These are phyloP conservation scores for Pavlovales sp. DNA, from an alignment of 208 protist species.

Conservation along the genomic window DNA sequence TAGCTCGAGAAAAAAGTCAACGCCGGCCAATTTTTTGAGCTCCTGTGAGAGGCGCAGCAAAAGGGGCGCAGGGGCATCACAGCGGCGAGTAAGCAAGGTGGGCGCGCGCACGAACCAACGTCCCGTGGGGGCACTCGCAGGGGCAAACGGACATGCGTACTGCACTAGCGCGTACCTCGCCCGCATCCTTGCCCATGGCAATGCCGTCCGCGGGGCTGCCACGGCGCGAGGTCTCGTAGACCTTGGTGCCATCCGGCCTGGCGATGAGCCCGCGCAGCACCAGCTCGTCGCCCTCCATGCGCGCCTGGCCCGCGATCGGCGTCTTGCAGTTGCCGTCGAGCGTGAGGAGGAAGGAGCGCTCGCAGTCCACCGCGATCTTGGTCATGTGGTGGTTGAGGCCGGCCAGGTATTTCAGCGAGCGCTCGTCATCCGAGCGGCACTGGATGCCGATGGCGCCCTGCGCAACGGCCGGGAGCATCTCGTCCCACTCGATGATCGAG, in stretches of 20 bases:
- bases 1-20: too few relatives aligned
- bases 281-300: constrained; percentile 23
- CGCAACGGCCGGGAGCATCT: constrained; percentile 41
- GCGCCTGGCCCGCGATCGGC: constrained; percentile 48
- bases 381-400: constrained; percentile 39
- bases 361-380: constrained; percentile 46
- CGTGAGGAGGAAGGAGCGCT: constrained; percentile 47
- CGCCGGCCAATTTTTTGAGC: too few relatives aligned
- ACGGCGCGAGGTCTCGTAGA: neutral
- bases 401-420: constrained; percentile 4
- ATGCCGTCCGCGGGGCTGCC: neutral
- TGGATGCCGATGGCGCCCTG: constrained; percentile 51
- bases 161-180: too few relatives aligned
- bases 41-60: too few relatives aligned
- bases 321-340: constrained; percentile 51
- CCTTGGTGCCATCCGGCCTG: constrained; percentile 22
- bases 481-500: constrained; percentile 37
- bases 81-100: too few relatives aligned
- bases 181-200: neutral
- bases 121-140: too few relatives aligned
- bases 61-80: too few relatives aligned
- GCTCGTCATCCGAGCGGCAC: neutral
- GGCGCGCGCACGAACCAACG: too few relatives aligned
- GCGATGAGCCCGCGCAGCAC: constrained; percentile 25
- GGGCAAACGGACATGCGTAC: too few relatives aligned